Evolutionary conservation across 2,329 filamentous ascomycete genomes (phyloP).

Genomic region (Ilyonectria mors-panacis): DNA sequence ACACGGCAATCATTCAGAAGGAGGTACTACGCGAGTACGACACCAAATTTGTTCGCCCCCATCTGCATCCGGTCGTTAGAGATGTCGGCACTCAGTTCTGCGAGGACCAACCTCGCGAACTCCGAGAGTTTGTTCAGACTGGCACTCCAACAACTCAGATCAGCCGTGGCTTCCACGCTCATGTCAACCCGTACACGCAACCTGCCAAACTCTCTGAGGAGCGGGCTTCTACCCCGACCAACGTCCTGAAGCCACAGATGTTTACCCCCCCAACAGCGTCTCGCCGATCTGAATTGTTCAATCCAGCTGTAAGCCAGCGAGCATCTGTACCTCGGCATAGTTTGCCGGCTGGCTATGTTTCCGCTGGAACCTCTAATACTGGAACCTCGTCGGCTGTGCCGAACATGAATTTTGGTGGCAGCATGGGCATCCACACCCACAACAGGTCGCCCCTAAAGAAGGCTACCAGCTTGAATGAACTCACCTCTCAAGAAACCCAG

Average conservation of each 20-base stretch:
- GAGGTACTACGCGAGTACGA: conserved; percentile 97
- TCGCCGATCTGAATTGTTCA: conserved; percentile 55
- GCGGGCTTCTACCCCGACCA: conserved; percentile 53
- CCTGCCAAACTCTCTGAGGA: conserved; percentile 63
- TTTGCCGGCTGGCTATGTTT: conserved; percentile 52
- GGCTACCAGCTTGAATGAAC: conserved; percentile 74
- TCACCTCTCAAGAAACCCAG: conserved; percentile 57
- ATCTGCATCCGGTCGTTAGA: conserved; percentile 83
- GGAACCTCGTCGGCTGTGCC: conserved; percentile 43
- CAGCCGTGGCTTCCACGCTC: conserved; percentile 83
- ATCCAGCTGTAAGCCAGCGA: conserved; percentile 48
- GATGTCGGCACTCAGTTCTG: conserved; percentile 86
- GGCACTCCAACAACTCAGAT: conserved; percentile 74
- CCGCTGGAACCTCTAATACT: conserved; percentile 44
- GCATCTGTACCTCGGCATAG: conserved; percentile 52
- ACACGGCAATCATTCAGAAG: conserved; percentile 86
- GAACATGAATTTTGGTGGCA: conserved; percentile 72
- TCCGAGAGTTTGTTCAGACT: conserved; percentile 61
- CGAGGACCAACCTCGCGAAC: conserved; percentile 59
- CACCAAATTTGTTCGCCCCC: conserved; percentile 93
- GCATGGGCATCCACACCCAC: conserved; percentile 84
- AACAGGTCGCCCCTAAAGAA: conserved; percentile 89
- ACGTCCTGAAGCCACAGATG: conserved; percentile 57
- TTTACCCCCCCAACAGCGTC: conserved; percentile 59
- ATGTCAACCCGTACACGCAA: conserved; percentile 85